phyloP scores from a whole-genome alignment of 306 rosid genomes.

The Calophaca sinica region DNA sequence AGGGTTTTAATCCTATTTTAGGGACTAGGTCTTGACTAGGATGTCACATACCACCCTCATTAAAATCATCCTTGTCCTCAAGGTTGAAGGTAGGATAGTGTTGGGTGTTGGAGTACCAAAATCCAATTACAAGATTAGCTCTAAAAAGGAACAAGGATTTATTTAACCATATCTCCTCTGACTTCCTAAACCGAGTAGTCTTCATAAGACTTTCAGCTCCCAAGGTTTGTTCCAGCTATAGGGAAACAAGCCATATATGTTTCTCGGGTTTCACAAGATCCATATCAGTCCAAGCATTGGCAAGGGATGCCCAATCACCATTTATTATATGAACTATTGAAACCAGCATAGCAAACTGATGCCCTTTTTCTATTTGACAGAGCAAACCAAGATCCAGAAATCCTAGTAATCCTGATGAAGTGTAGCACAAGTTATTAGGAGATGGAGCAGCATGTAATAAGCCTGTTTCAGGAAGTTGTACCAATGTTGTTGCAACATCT shows the following conservation, averaged over 20 bases:
- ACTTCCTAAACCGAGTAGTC: too few relatives aligned
- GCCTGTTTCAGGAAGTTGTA: conserved; percentile 94
- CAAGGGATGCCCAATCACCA: conserved; percentile 93
- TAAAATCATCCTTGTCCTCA: too few relatives aligned
- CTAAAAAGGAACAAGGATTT: too few relatives aligned
- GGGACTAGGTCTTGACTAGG: too few relatives aligned
- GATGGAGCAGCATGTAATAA: conserved; percentile 95
- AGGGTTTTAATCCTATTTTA: too few relatives aligned
- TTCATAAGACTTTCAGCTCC: conserved; percentile 44
- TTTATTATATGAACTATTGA: conserved; percentile 90
- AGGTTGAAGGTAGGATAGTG: too few relatives aligned
- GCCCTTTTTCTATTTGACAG: conserved; percentile 89
- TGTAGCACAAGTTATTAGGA: conserved; percentile 88
- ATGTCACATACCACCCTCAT: too few relatives aligned
- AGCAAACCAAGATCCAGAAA: conserved; percentile 95
- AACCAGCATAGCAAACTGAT: conserved; percentile 92
- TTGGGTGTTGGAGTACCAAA: too few relatives aligned
- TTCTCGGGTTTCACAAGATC: conserved; percentile 84
- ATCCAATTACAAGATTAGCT: too few relatives aligned
- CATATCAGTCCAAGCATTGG: conserved; percentile 72
- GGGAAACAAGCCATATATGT: conserved; percentile 67
- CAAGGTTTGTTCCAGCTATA: conserved; percentile 82
- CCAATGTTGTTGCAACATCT: conserved; percentile 85
- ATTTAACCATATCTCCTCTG: too few relatives aligned
- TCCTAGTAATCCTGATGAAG: conserved; percentile 79